Percentiles rank a stretch among this genome's conserved stretches.
Conservation (phyloP, 306 rosid species). For the Trifolium subterraneum region DNA sequence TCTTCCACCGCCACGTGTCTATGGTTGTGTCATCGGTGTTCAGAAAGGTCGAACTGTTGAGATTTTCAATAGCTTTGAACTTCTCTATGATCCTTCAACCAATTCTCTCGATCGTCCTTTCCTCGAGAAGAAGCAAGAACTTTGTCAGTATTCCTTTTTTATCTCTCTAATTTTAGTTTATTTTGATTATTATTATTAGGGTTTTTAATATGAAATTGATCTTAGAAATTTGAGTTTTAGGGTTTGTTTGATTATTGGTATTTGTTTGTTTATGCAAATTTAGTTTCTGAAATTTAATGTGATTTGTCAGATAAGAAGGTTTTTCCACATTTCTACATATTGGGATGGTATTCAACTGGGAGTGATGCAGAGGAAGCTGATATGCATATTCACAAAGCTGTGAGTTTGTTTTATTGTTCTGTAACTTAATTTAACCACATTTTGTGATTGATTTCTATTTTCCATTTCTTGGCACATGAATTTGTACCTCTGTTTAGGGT, state of each 20-base stretch:
- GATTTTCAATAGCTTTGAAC: constrained; percentile 99
- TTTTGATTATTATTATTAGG: not conserved
- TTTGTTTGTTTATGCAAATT: not conserved
- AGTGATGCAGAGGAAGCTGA: constrained; percentile 86
- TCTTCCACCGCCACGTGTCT: constrained; percentile 57
- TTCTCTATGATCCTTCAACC: constrained; percentile 75
- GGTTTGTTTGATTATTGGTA: constrained; percentile 9
- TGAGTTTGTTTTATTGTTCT: constrained; percentile 43
- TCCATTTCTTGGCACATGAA: not conserved
- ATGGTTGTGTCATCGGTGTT: constrained; percentile 93
- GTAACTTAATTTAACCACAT: not conserved
- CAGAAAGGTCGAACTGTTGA: constrained; percentile 99
- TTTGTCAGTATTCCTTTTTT: constrained; percentile 60
- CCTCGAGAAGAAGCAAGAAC: constrained; percentile 98
- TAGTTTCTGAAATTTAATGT: not conserved
- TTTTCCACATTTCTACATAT: constrained; percentile 85
- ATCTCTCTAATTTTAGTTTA: not conserved
- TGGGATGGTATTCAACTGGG: constrained; percentile 99
- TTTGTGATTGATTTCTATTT: not conserved
- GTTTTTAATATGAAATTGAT: constrained; percentile 9
- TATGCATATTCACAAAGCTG: constrained; percentile 94
- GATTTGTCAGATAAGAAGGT: constrained; percentile 84
- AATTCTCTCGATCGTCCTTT: constrained; percentile 88
- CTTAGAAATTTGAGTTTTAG: not conserved
- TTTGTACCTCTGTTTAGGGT: not conserved